Evolutionary conservation across 106 monocot species (phyloP).

Genomic region (Dioscorea zingiberensis): DNA sequence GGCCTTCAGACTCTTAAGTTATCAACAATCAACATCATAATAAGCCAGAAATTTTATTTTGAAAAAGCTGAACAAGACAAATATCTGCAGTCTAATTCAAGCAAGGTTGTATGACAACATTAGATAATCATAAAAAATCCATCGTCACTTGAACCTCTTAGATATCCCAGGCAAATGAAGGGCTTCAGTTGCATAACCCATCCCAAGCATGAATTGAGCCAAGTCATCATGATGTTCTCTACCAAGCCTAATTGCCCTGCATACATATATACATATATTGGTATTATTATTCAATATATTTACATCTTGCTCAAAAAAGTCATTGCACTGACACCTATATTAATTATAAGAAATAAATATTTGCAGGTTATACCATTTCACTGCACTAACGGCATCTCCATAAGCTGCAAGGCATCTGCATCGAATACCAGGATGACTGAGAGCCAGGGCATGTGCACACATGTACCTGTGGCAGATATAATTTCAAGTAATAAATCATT

Average conservation of each 20-base stretch:
- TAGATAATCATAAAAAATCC: too few relatives aligned
- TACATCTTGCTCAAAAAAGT: too few relatives aligned
- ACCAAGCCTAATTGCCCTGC: conserved; percentile 93
- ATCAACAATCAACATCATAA: too few relatives aligned
- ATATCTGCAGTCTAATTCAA: too few relatives aligned
- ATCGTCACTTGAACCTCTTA: conserved; percentile 48
- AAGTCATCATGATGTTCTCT: conserved; percentile 98
- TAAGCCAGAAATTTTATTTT: too few relatives aligned
- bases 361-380: conserved; percentile 67
- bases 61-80: too few relatives aligned
- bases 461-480: conserved; percentile 59
- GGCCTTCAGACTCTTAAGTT: not conserved
- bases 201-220: conserved; percentile 98
- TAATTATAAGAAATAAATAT: too few relatives aligned
- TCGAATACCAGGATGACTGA: conserved; percentile 98
- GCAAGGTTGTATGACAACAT: too few relatives aligned
- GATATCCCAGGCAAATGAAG: conserved; percentile 99
- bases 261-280: not conserved
- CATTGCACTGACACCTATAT: too few relatives aligned
- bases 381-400: conserved; percentile 99
- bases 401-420: conserved; percentile 94
- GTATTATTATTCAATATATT: too few relatives aligned
- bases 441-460: conserved; percentile 93
- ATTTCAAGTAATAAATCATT: conserved; percentile 4
- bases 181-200: conserved; percentile 99